Percentiles rank a stretch among this genome's conserved stretches.
phyloP scores from a whole-genome alignment of 1,284 basidiomycete genomes.

The Kwoniella shivajii region DNA sequence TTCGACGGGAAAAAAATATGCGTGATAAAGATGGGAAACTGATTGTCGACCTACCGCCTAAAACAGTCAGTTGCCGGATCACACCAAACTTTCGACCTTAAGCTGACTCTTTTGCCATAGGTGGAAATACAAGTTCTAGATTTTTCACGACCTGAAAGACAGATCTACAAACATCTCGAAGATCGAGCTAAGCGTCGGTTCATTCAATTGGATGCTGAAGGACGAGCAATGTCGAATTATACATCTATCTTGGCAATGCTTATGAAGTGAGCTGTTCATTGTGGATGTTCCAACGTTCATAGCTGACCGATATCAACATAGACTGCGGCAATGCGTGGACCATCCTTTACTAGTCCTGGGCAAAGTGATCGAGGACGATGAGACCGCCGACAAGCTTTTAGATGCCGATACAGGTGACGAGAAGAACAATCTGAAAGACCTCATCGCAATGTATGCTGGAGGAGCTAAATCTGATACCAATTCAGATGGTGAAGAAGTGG shows the following conservation, averaged over 20 bases:
- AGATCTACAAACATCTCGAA: constrained; percentile 66
- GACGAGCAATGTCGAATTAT: constrained; percentile 78
- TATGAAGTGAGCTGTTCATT: constrained; percentile 65
- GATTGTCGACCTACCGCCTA: constrained; percentile 86
- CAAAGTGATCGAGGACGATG: constrained; percentile 59
- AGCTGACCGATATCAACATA: constrained; percentile 39
- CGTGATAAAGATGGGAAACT: constrained; percentile 81
- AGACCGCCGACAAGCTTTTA: constrained; percentile 53
- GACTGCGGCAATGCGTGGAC: constrained; percentile 80
- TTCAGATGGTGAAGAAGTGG: constrained; percentile 40
- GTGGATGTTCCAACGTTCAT: constrained; percentile 1
- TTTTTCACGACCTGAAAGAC: constrained; percentile 74
- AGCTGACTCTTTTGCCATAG: constrained; percentile 45
- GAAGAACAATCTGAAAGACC: constrained; percentile 62
- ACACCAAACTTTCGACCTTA: neutral
- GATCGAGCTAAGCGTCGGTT: constrained; percentile 58
- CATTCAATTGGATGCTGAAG: constrained; percentile 73
- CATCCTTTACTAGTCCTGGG: constrained; percentile 73
- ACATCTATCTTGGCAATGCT: constrained; percentile 88
- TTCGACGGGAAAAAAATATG: constrained; percentile 95
- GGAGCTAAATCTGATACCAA: constrained; percentile 45
- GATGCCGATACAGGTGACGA: constrained; percentile 55
- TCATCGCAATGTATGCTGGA: constrained; percentile 66
- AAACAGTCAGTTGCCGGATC: constrained; percentile 57
- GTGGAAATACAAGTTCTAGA: constrained; percentile 68